phyloP scores from a whole-genome alignment of 2,329 filamentous ascomycete genomes.

The Monosporascus sp. region DNA sequence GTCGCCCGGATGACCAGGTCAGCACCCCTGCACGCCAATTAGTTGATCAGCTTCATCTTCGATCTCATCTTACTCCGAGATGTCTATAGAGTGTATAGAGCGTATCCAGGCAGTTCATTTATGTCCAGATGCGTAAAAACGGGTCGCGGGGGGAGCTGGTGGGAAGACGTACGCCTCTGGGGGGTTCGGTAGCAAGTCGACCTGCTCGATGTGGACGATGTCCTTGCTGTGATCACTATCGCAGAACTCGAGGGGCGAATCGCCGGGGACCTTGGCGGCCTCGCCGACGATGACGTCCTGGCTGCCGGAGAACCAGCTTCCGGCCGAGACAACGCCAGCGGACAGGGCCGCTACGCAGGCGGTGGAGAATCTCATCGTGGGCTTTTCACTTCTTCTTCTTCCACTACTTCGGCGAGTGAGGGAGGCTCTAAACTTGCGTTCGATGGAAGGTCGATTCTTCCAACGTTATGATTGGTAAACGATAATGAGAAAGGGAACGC shows the following conservation, averaged over 20 bases:
- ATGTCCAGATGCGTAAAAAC: neutral
- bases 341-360: constrained; percentile 40
- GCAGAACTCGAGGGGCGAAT: constrained; percentile 83
- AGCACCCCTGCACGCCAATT: constrained; percentile 56
- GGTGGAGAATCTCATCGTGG: constrained; percentile 37
- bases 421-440: no score
- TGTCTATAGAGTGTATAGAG: no score
- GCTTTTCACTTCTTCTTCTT: neutral
- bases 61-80: no score
- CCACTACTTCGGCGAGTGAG: no score
- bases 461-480: no score
- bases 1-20: constrained; percentile 73
- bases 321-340: constrained; percentile 37
- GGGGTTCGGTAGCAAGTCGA: constrained; percentile 82
- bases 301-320: constrained; percentile 42
- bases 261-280: constrained; percentile 67
- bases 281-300: constrained; percentile 46
- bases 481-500: no score
- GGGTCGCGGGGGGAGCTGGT: neutral
- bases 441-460: no score
- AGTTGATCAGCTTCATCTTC: constrained; percentile 6
- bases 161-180: constrained; percentile 67
- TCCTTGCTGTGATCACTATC: constrained; percentile 59
- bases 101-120: no score
- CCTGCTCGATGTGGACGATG: constrained; percentile 69